Base-by-base conservation (phyloP, 768 basidiomycete species). In the Russula emetica region DNA sequence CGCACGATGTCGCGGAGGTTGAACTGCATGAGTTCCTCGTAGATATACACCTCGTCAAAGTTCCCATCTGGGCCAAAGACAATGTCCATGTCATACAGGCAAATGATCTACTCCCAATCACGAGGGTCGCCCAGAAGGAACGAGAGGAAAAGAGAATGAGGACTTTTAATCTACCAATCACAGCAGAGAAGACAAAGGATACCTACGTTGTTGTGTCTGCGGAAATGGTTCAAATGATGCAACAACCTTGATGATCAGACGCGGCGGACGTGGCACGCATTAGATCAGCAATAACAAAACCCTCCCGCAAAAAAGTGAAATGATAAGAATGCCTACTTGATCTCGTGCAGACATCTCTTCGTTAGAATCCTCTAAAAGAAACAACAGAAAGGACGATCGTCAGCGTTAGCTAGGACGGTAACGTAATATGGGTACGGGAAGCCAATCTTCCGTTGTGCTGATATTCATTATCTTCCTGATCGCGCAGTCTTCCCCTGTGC, bases 1-100 rank as follows among this genome's bases (percentile, higher is more conserved):
- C 85, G 75, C 70, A 95, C 94, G 75, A 99, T 98, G 22, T 96
- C 97, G 71, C 98, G 97, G 24, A 99, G 82, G 83, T 99, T 97
- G 61, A 97, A 97, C 74, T 99, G 97, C 97, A 98, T 99, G 69
- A 98, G 85, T 74, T 99, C 97, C 78, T 98, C 95, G 70, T 93
- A 92, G 71, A 92, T 86, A 74, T 92, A 98, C n/a, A 99, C 95
- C 76, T 98, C 96, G 74, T 95, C 92, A 71, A 98, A 99, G 73
- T 91, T 90, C 68, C 91, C 90, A 59, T 82, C 86, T 18, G 93
- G 85, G 69, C 94, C 91, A 74, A 95, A 91, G 51, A 99, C 92
- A 58, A 98, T 93, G 72, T 97, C 94, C 92, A 98, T 94, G 73
- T 98, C 97, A 72, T 98, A 99, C 51, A 99, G 76, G 71, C 94